Evolutionary conservation across 1,284 basidiomycete genomes (phyloP), one percentile per base, ranked within the genome.

Genomic region (Moesziomyces sp.): DNA sequence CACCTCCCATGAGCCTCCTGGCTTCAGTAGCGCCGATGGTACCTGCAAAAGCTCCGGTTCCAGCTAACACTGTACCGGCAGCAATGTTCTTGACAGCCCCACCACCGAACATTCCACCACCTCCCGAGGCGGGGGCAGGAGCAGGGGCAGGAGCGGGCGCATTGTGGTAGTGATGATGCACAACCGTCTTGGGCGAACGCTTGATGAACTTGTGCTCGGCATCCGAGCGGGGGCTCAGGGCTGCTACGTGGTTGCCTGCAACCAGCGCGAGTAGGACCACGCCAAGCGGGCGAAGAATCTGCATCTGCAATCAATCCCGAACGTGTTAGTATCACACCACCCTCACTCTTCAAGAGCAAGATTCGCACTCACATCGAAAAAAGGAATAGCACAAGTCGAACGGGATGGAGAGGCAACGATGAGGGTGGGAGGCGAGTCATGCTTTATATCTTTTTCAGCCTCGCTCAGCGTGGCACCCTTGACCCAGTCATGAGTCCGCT

Each of bases 141-240:
- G 23, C 19, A 21, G 46, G 3, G 3, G 5, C 13, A 11, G 47
- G 13, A 26, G n/a, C 23, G 24, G 35, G 35, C 1, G 35, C 16
- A 16, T 30, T 2, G 21, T 50, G 18, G 53, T 51, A 45, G 64
- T 61, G 50, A 24, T 60, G 42, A 46, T 56, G 53, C 3, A 40
- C 21, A 3, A 28, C 42, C 23, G 21, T 43, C 21, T 48, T 24
- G 19, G 46, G 45, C 19, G 54, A 43, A 21, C 68, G 68, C 23
- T 71, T 71, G 54, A 5, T 21, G 55, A 71, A 61, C 43, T 65
- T 65, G 62, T 60, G 67, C 35, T 51, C 54, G 11, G 24, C 4
- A 7, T 64, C 60, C 1, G 13, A 19, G 5, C 54, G 48, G 24
- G 9, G 1, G 30, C 23, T 49, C 21, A 1, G 18, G 46, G 56